Percentiles rank a stretch among this genome's conserved stretches.
phyloP scores from a whole-genome alignment of 305 asterid species.

The Euphrasia arctica region DNA sequence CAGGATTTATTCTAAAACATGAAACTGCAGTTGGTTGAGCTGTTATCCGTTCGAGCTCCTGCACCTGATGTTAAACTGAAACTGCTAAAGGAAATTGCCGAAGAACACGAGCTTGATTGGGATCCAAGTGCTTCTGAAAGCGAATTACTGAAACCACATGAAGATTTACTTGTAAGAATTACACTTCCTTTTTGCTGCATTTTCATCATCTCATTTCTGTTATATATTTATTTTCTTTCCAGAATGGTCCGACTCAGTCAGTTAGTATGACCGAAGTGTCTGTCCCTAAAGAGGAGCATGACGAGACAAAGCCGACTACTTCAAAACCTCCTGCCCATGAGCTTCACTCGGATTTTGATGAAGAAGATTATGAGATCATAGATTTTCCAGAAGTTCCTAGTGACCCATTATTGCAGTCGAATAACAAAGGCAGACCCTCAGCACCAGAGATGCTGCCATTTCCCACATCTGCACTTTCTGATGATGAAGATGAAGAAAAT shows the following conservation, averaged over 20 bases:
- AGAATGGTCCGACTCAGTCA: slow-evolving; percentile 79
- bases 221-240: slow-evolving; percentile 27
- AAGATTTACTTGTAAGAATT: slow-evolving; percentile 72
- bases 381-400: slow-evolving; percentile 84
- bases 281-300: slow-evolving; percentile 57
- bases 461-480: slow-evolving; percentile 78
- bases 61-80: slow-evolving; percentile 85
- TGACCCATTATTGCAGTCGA: slow-evolving; percentile 58
- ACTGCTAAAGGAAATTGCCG: slow-evolving; percentile 88
- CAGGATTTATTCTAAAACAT: slow-evolving; percentile 8
- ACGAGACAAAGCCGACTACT: slow-evolving; percentile 32
- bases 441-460: slow-evolving; percentile 89
- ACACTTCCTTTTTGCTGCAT: slow-evolving; percentile 2
- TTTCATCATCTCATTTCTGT: slow-evolving; percentile 15
- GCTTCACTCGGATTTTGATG: slow-evolving; percentile 46
- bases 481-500: slow-evolving; percentile 52
- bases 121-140: slow-evolving; percentile 76
- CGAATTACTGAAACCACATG: slow-evolving; percentile 78
- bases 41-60: slow-evolving; percentile 89
- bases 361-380: slow-evolving; percentile 48
- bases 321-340: slow-evolving; percentile 45
- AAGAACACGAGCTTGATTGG: slow-evolving; percentile 91
- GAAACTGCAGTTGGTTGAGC: slow-evolving; percentile 68
- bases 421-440: slow-evolving; percentile 36
- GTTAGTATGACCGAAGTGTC: slow-evolving; percentile 56